These are phyloP conservation scores for Hypoxylon fuscum DNA, from an alignment of 495 filamentous ascomycete genomes.

Conservation along the genomic window DNA sequence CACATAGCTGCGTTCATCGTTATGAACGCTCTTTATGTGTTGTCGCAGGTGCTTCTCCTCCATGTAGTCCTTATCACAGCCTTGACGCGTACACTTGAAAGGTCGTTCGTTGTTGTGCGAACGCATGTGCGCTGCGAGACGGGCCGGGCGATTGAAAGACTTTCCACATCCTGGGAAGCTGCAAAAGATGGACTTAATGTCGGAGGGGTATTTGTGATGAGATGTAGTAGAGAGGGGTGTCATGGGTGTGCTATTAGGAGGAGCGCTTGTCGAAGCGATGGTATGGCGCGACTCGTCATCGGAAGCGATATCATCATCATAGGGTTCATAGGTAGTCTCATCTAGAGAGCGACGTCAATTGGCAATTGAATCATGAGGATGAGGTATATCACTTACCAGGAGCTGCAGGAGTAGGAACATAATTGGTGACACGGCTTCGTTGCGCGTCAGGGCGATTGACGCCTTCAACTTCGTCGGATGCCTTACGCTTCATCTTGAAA, in stretches of 20 bases:
- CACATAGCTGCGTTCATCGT: constrained; percentile 70
- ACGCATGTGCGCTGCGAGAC: constrained; percentile 78
- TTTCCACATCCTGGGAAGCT: constrained; percentile 74
- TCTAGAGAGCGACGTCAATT: constrained; percentile 12
- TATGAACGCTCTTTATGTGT: constrained; percentile 85
- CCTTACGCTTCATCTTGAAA: constrained; percentile 45
- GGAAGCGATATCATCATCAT: constrained; percentile 31
- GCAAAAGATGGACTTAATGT: constrained; percentile 78
- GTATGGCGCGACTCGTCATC: constrained; percentile 57
- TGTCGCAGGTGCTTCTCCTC: constrained; percentile 82
- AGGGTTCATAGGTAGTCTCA: constrained; percentile 19
- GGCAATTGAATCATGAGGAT: constrained; percentile 8
- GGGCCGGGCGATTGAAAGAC: constrained; percentile 87
- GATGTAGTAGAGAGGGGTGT: constrained; percentile 63
- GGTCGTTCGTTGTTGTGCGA: constrained; percentile 83
- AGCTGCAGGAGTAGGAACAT: background rate
- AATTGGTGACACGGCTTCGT: constrained; percentile 12
- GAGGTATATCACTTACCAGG: constrained; percentile 2
- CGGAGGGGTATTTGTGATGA: constrained; percentile 65
- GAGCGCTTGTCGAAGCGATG: constrained; percentile 42
- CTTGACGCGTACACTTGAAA: constrained; percentile 70
- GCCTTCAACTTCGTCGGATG: constrained; percentile 17
- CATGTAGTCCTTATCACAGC: constrained; percentile 82
- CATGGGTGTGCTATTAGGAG: constrained; percentile 58
- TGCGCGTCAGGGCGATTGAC: constrained; percentile 11